Conservation (phyloP, 176 grass and related monocot genomes). For the Aechmea fasciata region DNA sequence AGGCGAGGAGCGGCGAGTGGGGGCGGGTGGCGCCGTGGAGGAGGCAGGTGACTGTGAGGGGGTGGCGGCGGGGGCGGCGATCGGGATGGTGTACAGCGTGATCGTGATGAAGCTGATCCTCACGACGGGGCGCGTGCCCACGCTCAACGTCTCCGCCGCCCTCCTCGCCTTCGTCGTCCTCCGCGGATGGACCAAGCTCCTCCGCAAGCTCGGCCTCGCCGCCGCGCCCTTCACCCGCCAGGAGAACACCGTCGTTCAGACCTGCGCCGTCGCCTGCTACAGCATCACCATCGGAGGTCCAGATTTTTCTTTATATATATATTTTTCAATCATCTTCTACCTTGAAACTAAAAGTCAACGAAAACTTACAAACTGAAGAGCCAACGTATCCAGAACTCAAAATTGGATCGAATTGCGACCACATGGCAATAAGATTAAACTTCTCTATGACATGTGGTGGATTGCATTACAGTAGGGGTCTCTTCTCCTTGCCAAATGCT, state of each 20-base stretch:
- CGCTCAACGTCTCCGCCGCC: conserved; percentile 87
- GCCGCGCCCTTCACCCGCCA: conserved; percentile 77
- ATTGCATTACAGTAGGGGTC: too few species aligned
- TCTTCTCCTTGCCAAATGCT: too few species aligned
- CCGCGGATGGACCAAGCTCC: conserved; percentile 57
- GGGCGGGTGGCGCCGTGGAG: conserved; percentile 68
- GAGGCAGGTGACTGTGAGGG: conserved; percentile 70
- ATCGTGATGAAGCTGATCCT: conserved; percentile 94
- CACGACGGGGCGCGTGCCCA: conserved; percentile 76
- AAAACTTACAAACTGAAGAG: too few species aligned
- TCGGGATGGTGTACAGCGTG: conserved; percentile 80
- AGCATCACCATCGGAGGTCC: conserved; percentile 74
- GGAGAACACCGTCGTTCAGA: conserved; percentile 98
- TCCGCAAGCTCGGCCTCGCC: conserved; percentile 54
- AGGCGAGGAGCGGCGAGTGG: conserved; percentile 14
- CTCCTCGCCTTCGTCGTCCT: conserved; percentile 88
- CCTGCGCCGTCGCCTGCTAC: conserved; percentile 83
- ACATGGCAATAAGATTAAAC: too few species aligned
- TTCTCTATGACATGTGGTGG: too few species aligned
- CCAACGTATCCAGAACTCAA: too few species aligned
- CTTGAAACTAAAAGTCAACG: too few species aligned
- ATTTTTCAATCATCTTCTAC: background rate
- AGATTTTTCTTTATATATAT: background rate
- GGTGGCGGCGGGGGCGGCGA: conserved; percentile 45
- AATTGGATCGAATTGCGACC: background rate